Conservation (phyloP, 1,139 yeast species). For the Suhomyces guaymorum region DNA sequence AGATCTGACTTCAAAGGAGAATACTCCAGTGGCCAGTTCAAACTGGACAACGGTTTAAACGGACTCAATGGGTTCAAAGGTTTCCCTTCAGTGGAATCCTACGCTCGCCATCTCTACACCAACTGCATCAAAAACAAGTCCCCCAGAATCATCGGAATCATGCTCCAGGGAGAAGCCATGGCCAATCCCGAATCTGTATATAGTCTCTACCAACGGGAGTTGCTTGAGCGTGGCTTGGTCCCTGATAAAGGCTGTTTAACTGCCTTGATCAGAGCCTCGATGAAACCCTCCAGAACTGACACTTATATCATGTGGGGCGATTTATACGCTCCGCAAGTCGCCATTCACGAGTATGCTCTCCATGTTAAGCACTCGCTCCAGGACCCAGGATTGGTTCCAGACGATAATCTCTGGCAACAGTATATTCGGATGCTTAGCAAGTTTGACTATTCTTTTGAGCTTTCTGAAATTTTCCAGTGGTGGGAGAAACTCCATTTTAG, state of each 20-base stretch:
- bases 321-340: constrained; percentile 59
- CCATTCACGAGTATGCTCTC: constrained; percentile 56
- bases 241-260: constrained; percentile 43
- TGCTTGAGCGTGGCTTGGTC: constrained; percentile 16
- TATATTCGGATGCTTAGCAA: constrained; percentile 54
- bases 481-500: constrained; percentile 55
- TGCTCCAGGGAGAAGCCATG: constrained; percentile 49
- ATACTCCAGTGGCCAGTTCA: too few relatives aligned
- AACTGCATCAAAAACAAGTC: constrained; percentile 24
- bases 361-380: constrained; percentile 28
- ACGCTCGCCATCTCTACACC: constrained; percentile 28
- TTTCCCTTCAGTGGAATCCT: constrained; percentile 18
- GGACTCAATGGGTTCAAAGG: too few relatives aligned
- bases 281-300: constrained; percentile 17
- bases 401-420: constrained; percentile 47
- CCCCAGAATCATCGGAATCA: constrained; percentile 30
- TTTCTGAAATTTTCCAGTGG: constrained; percentile 54
- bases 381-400: constrained; percentile 42
- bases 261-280: constrained; percentile 47
- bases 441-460: constrained; percentile 50
- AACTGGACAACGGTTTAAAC: too few relatives aligned
- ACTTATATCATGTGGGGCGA: constrained; percentile 45
- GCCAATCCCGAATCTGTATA: constrained; percentile 14
- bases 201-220: constrained; percentile 18
- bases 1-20: too few relatives aligned